Percentiles rank a stretch among this genome's conserved stretches.
Evolutionary conservation across 176 grass and related monocot species (phyloP).

Genomic region (Carex cristatella): DNA sequence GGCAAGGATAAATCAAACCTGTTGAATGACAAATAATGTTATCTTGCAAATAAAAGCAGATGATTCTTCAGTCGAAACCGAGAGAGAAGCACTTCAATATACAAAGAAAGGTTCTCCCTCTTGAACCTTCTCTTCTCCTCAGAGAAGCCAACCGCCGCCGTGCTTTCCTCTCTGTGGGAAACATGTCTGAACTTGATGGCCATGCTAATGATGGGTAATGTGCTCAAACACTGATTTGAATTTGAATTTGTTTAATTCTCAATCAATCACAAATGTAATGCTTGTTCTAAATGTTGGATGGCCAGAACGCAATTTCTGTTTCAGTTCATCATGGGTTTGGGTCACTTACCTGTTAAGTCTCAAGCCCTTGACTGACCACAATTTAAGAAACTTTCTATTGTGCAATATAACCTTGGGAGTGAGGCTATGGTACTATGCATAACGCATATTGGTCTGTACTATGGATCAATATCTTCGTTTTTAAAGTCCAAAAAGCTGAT

Average conservation of each 20-base stretch:
- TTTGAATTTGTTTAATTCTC: neutral
- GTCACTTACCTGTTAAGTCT: neutral
- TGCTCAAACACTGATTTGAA: neutral
- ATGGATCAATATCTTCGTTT: no score
- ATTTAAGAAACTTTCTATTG: neutral
- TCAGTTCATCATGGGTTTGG: neutral
- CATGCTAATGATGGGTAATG: slow-evolving; percentile 66
- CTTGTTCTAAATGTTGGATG: neutral
- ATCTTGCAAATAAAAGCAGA: slow-evolving; percentile 41
- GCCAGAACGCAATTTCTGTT: neutral
- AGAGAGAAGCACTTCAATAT: slow-evolving; percentile 96
- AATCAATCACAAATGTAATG: neutral
- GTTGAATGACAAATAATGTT: slow-evolving; percentile 26
- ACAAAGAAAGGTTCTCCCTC: slow-evolving; percentile 73
- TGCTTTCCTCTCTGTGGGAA: slow-evolving; percentile 96
- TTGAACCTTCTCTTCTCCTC: slow-evolving; percentile 92
- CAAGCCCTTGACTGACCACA: neutral
- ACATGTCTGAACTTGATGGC: slow-evolving; percentile 68
- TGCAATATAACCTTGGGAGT: neutral
- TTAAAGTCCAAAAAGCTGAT: neutral
- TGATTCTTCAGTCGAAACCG: slow-evolving; percentile 77
- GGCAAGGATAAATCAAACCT: neutral
- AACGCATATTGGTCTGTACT: no score
- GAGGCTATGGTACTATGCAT: no score
- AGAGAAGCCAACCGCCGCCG: slow-evolving; percentile 92